Base-by-base conservation (phyloP, 1,139 yeast species). In the Hyphopichia pseudoburtonii region DNA sequence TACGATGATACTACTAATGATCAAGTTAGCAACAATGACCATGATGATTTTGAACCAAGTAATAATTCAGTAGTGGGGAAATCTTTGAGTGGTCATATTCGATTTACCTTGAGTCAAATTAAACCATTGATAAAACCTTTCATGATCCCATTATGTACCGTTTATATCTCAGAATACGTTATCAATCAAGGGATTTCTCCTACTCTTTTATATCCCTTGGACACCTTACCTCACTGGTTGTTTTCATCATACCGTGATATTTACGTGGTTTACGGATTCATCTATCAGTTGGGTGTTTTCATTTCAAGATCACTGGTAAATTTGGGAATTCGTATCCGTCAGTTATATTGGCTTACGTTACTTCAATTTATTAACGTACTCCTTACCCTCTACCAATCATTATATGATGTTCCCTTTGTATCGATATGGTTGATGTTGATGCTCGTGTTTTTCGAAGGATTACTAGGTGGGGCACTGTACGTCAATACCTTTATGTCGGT, bases 151-250 rank as follows among this genome's bases (percentile, higher is more conserved):
- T 64, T 92, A 30, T 73, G 84, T 41, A 62, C 89, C 2, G 97
- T 92, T 1, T 92, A 92, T 60, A 66, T 88, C 25, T 80, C 88
- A 2, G 97, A 92, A 52, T 92, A 92, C 52, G 70, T 83, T 28
- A 90, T 92, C 42, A 92, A 92, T 56, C 97, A 90, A 57, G 96
- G 96, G 0, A 76, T 92, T 1, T 74, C 95, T 0, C 97, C 97
- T 1, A 90, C 97, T 0, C 63, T 90, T 32, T 62, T 90, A 4
- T 90, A 86, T 51, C 90, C 94, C 0, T 52, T 88, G 8, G 76
- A 80, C 1, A 73, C 76, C 8, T 70, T 86, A 56, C 94, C 95
- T 0, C 41, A 35, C 12, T 70, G 75, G 74, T 47, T 70, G 8
- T 86, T 89, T 53, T 56, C 67, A 3, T 66, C 76, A 16, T 87